Evolutionary conservation across 2,329 filamentous ascomycete genomes (phyloP), one percentile per base, ranked within the genome.

Genomic region (Aureobasidium vineae): DNA sequence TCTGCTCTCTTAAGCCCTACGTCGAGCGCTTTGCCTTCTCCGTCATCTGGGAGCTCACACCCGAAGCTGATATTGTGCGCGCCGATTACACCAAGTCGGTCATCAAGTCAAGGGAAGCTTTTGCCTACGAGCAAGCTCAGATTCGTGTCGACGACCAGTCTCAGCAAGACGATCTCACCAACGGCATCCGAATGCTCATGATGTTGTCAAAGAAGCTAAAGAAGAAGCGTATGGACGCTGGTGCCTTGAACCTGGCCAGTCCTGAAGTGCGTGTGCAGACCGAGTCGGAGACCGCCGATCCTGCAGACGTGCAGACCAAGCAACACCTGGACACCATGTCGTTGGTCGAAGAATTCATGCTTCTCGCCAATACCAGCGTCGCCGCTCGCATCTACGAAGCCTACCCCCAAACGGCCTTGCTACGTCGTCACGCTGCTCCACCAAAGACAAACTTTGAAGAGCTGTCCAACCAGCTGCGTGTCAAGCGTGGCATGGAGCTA

Each of bases 301-400:
- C 95, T 0, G 89, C 97, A 65, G 95, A 98, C 73, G 91, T 99
- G 71, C 92, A 98, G 82, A 96, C 93, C 6, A 99, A 99, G 80
- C 85, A 93, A 72, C 87, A 93, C 61, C 87, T 99, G 43, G 93
- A 95, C 74, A 99, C 95, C 63, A 99, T 98, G 81, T 97, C 94
- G 26, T 86, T 99, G 5, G 96, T 99, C 33, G 95, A 99, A 76
- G 95, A 99, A 76, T 98, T 99, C 83, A 99, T 99, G 95, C 83
- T 99, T 75, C 90, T 98, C 76, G 96, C 95, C 82, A 99, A 99
- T 80, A 92, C 92, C 74, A 94, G 90, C 71, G 96, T 99, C 36
- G 95, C 94, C 7, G 85, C 88, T 70, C 94, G 92, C 77, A 96
- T 96, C 75, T 92, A 96, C 80, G 86, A 90, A 57, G 88, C 92